Evolutionary conservation across 768 basidiomycete species (phyloP), one percentile per base, ranked within the genome.

Genomic region (Suillus lakei): DNA sequence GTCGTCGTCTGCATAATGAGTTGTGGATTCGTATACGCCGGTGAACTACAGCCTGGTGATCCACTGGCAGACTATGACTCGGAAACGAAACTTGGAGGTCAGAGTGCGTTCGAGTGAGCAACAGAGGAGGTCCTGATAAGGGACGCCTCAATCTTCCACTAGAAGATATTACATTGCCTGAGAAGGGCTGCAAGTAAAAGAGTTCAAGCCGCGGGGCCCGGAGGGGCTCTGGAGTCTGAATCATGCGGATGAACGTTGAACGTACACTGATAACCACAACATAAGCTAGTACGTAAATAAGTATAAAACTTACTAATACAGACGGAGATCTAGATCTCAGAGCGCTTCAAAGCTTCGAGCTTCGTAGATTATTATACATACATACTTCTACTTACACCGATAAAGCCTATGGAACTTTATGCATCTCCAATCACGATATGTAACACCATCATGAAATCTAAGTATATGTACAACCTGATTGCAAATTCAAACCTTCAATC

Each of bases 401-500:
- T 36, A 23, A 15, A 5, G 34, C n/a, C 53, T 55, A 55, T 26
- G 3, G 3, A 55, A 7, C 21, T 34, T 15, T 34, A 55, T 34
- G n/a, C n/a, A 55, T 34, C 8, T 10, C 7, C 38, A 36, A 55
- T 23, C 23, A 2, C 48, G 15, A 50, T 12, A 39, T 59, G 26
- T 15, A 50, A 38, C 4, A 2, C 23, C 23, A 38, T 26, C 36
- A 36, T 38, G 7, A 23, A 38, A 38, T 15, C 6, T 26, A 9
- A 18, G 10, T 26, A 26, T 39, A 39, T 39, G 0, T 28, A 39
- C 56, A 21, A 28, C 18, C 56, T 39, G 26, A 23, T 18, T 18
- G 13, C 34, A 38, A 56, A 26, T 26, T 56, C 34, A 16, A 56
- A 56, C n/a, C 38, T 41, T 64, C 15, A 64, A 62, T 64, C 43